Conservation (phyloP, 2,329 filamentous ascomycete genomes). For the Neonectria neomacrospora region DNA sequence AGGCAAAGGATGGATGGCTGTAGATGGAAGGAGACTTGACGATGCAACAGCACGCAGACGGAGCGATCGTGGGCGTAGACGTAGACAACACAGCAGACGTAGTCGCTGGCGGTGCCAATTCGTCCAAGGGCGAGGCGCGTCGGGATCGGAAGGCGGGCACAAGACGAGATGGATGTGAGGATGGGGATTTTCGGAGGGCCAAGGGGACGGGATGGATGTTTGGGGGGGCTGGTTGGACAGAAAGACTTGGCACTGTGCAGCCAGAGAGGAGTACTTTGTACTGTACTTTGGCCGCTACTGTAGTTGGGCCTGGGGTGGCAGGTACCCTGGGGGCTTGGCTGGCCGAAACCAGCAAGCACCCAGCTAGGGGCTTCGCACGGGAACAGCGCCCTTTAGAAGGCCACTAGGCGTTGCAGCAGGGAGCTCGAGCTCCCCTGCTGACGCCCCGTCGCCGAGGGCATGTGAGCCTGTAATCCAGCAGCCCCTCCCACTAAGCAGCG, state of each 20-base stretch:
- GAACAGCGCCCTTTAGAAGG: slow-evolving; percentile 1
- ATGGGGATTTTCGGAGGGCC: slow-evolving; percentile 36
- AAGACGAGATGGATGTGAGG: slow-evolving; percentile 26
- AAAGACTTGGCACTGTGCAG: slow-evolving; percentile 40
- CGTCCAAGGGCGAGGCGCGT: slow-evolving; percentile 37
- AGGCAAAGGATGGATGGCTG: slow-evolving; percentile 4
- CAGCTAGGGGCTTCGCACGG: background rate
- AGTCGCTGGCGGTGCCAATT: slow-evolving; percentile 35
- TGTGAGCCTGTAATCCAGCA: slow-evolving; percentile 21
- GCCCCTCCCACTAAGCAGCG: slow-evolving; percentile 18
- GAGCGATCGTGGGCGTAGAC: slow-evolving; percentile 8
- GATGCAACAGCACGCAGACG: slow-evolving; percentile 16
- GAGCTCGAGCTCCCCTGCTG: background rate
- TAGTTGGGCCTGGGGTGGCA: background rate
- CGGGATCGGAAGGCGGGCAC: slow-evolving; percentile 32
- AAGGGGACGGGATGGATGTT: slow-evolving; percentile 32
- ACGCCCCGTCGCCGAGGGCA: slow-evolving; percentile 15
- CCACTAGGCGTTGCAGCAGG: background rate
- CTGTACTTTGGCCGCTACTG: slow-evolving; percentile 17
- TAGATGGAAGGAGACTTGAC: slow-evolving; percentile 20
- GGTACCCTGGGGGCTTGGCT: background rate
- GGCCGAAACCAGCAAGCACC: slow-evolving; percentile 6
- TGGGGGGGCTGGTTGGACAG: slow-evolving; percentile 39
- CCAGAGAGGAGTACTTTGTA: slow-evolving; percentile 14
- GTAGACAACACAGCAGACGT: slow-evolving; percentile 26